Conservation (phyloP, 306 rosid species). For the Vigna reflexopilosa region DNA sequence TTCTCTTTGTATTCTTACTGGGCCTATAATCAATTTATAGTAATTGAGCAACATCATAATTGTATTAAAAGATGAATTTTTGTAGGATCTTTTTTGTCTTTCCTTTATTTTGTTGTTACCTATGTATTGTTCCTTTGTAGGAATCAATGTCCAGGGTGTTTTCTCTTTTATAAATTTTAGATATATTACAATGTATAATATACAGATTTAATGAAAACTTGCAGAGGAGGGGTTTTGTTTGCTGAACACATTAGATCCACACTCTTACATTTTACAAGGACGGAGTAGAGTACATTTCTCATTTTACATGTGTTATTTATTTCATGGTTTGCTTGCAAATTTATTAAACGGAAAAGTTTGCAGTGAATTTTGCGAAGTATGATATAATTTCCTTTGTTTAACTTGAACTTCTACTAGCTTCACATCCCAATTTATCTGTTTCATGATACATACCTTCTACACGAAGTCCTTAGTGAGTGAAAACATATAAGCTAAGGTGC, state of each 20-base stretch:
- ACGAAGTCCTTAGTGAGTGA: conserved; percentile 21
- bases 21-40: too few species aligned
- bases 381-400: conserved; percentile 19
- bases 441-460: conserved; percentile 1
- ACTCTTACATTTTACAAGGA: conserved; percentile 16
- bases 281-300: conserved; percentile 14
- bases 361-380: conserved; percentile 37
- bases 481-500: conserved; percentile 17
- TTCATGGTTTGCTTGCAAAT: conserved; percentile 26
- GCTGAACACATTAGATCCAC: background rate
- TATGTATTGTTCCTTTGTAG: too few species aligned
- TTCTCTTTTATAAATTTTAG: background rate
- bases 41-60: too few species aligned
- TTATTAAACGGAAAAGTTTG: conserved; percentile 9
- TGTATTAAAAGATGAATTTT: too few species aligned
- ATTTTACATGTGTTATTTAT: conserved; percentile 34
- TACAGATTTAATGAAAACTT: conserved; percentile 2
- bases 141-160: background rate
- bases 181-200: conserved; percentile 15
- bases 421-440: conserved; percentile 27
- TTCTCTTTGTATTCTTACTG: too few species aligned
- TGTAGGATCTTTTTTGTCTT: too few species aligned
- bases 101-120: background rate
- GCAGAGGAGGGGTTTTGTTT: background rate
- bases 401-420: conserved; percentile 31